A percentile compares a stretch with the other conserved stretches of the same genome.
Evolutionary conservation across 1,139 yeast species (phyloP).

Genomic region (Diutina neorugosa): DNA sequence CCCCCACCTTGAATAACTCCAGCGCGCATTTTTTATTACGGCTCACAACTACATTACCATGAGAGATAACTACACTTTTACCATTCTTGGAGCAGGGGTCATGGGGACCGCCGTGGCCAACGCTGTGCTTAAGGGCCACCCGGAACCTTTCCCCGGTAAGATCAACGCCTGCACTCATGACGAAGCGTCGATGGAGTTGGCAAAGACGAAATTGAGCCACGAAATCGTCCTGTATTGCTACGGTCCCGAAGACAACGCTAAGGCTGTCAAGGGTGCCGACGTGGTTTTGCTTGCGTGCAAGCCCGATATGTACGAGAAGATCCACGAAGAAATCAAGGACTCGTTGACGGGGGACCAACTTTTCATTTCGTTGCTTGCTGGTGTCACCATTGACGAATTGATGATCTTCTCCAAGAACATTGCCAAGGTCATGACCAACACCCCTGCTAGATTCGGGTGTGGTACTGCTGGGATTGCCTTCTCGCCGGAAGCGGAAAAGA

Average conservation of each 20-base stretch:
- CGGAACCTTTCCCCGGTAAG: slow-evolving; percentile 51
- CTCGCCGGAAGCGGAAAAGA: slow-evolving; percentile 33
- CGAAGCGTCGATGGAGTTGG: slow-evolving; percentile 33
- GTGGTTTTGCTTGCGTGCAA: slow-evolving; percentile 76
- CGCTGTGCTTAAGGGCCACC: slow-evolving; percentile 46
- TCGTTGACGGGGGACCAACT: slow-evolving; percentile 43
- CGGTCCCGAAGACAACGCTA: slow-evolving; percentile 37
- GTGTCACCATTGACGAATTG: slow-evolving; percentile 73
- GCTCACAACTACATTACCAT: too few species aligned
- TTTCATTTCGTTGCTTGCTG: slow-evolving; percentile 80
- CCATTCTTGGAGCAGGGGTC: slow-evolving; percentile 87
- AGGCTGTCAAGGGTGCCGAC: slow-evolving; percentile 52
- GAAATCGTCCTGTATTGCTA: slow-evolving; percentile 39
- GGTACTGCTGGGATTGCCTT: slow-evolving; percentile 89
- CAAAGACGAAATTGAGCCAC: slow-evolving; percentile 28
- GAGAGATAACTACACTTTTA: slow-evolving; percentile 42
- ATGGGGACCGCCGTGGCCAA: slow-evolving; percentile 94
- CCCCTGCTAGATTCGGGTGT: slow-evolving; percentile 85
- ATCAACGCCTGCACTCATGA: slow-evolving; percentile 63
- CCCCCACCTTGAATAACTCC: too few species aligned
- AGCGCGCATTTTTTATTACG: too few species aligned
- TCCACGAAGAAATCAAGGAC: slow-evolving; percentile 33
- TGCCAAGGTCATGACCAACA: slow-evolving; percentile 95
- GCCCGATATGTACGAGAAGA: slow-evolving; percentile 63
- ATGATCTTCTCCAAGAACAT: slow-evolving; percentile 40